Evolutionary conservation across 495 filamentous ascomycete species (phyloP).

Genomic region (Trichoderma gamsii): DNA sequence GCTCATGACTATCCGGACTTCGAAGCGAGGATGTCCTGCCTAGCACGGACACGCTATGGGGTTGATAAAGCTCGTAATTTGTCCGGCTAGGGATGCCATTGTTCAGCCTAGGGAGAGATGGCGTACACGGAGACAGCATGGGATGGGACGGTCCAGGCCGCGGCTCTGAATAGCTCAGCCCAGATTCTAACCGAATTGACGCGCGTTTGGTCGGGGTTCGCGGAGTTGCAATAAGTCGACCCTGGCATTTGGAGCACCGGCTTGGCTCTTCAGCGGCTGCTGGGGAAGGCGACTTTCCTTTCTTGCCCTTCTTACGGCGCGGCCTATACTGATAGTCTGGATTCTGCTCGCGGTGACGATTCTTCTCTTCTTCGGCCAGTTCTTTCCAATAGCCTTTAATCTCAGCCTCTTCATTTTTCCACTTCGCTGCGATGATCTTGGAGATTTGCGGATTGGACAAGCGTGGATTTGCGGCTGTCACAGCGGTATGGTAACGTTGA

Average conservation of each 20-base stretch:
- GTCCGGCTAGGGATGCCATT: background rate
- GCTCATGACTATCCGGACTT: background rate
- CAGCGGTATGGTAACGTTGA: constrained; percentile 79
- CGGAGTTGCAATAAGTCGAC: constrained; percentile 51
- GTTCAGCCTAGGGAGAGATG: background rate
- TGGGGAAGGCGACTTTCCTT: constrained; percentile 25
- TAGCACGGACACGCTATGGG: background rate
- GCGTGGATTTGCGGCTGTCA: constrained; percentile 77
- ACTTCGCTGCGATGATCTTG: constrained; percentile 94
- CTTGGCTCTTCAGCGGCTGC: constrained; percentile 38
- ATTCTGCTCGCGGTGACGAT: constrained; percentile 81
- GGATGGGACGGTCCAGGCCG: background rate
- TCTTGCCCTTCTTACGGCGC: constrained; percentile 52
- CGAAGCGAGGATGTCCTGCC: background rate
- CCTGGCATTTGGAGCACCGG: constrained; percentile 58
- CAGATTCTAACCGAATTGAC: constrained; percentile 24
- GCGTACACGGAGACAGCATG: background rate
- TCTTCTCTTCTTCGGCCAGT: constrained; percentile 91
- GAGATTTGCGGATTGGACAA: constrained; percentile 96
- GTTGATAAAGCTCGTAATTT: background rate
- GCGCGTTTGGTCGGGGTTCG: constrained; percentile 49
- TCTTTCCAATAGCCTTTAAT: constrained; percentile 82
- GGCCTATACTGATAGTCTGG: constrained; percentile 94
- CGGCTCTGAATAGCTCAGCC: background rate
- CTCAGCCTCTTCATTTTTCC: constrained; percentile 68